phyloP scores from a whole-genome alignment of 768 basidiomycete genomes.

The Cytidiella melzeri region DNA sequence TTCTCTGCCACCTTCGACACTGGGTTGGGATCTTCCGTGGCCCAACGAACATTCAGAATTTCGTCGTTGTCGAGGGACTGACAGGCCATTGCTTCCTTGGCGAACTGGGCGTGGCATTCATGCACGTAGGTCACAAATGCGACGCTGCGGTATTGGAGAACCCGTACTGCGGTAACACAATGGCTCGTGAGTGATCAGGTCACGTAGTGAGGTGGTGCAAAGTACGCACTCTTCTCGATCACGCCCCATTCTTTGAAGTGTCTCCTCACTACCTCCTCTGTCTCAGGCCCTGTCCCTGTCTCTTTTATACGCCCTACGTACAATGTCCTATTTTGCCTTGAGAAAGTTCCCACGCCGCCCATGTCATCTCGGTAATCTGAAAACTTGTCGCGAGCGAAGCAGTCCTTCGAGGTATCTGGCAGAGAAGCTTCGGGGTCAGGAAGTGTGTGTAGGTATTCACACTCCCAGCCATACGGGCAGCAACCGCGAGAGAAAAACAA shows the following conservation, averaged over 20 bases:
- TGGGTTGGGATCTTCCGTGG: constrained; percentile 98
- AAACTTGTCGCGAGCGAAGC: constrained; percentile 96
- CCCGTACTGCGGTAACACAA: constrained; percentile 50
- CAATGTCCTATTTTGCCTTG: constrained; percentile 86
- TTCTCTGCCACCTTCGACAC: constrained; percentile 83
- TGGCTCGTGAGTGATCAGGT: constrained; percentile 17
- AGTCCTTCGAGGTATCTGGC: constrained; percentile 92
- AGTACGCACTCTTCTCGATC: constrained; percentile 77
- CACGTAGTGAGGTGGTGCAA: constrained; percentile 6
- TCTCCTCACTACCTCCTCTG: constrained; percentile 81
- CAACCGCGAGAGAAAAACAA: constrained; percentile 95
- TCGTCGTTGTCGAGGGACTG: constrained; percentile 97
- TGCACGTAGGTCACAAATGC: constrained; percentile 94
- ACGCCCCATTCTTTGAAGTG: constrained; percentile 97
- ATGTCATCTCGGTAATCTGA: constrained; percentile 97
- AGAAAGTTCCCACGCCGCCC: constrained; percentile 98
- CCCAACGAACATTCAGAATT: constrained; percentile 98
- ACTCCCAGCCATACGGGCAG: constrained; percentile 98
- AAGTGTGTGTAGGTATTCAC: constrained; percentile 89
- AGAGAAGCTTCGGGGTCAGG: constrained; percentile 64
- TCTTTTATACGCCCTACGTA: constrained; percentile 95
- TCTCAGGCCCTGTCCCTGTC: constrained; percentile 81
- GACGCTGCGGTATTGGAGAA: constrained; percentile 90
- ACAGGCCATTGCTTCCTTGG: constrained; percentile 98
- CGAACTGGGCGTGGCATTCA: constrained; percentile 88